Evolutionary conservation across 2,329 filamentous ascomycete species (phyloP), one percentile per base, ranked within the genome.

Genomic region (Pseudogymnoascus sp.): DNA sequence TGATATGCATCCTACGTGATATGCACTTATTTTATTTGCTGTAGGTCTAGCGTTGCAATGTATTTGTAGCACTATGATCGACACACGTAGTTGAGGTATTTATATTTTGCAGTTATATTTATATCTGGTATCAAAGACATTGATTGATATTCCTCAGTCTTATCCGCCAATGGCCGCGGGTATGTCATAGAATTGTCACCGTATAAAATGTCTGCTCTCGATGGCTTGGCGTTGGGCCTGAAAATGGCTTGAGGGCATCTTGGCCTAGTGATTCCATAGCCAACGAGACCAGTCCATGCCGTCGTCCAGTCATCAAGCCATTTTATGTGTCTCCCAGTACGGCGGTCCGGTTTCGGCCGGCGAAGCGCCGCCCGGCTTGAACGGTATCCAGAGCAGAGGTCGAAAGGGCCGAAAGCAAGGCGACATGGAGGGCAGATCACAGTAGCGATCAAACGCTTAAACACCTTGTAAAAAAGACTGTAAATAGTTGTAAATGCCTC

Each of bases 131-230:
- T 51, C 23, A 45, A 51, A 28, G 21, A 25, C 23, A 25, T 16
- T 51, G 23, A 28, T 51, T 28, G 43, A 48, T 51, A 8, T 7
- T 8, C 45, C 23, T n/a, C 14, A 21, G 45, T 51, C 45, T 51
- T 51, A 51, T 51, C 45, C 45, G 13, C 45, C 45, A 51, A 51
- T 51, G 45, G 14, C 45, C 23, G 23, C 23, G 13, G 45, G 45
- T 51, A 51, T 51, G 45, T 51, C 45, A 51, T 51, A 51, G 45
- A 51, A 51, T 51, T 51, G 45, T 28, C 45, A 51, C 23, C 45
- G 45, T 51, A 51, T 51, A 16, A 51, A 51, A 51, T 51, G 45
- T 51, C 16, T 51, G 45, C 14, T 51, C 45, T 51, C 23, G 14
- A 25, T 14, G 23, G 23, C 45, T 51, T 51, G 45, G 45, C 45